Evolutionary conservation across 148 eudicot species (phyloP).

Genomic region (Vaccinium myrtillus): DNA sequence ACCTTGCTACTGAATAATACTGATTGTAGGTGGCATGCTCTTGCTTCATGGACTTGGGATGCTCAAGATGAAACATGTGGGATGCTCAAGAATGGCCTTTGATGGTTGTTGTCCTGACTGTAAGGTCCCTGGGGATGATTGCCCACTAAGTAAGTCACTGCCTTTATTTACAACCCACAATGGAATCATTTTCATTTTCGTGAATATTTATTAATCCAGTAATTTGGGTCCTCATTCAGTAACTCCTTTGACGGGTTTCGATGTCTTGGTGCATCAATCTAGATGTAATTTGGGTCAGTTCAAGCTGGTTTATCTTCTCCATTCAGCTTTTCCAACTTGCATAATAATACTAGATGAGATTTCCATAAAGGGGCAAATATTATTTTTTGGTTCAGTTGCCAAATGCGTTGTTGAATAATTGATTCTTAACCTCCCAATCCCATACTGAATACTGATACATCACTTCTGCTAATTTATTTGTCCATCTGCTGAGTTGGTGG

Average conservation of each 20-base stretch:
- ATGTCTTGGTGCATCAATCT: not conserved
- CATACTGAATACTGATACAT: not conserved
- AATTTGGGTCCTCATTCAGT: not conserved
- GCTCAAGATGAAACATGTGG: slow-evolving; percentile 98
- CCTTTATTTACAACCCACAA: not conserved
- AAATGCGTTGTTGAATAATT: not conserved
- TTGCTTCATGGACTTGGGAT: slow-evolving; percentile 99
- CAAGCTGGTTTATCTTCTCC: not conserved
- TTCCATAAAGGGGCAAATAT: not conserved
- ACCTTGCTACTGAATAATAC: too few species aligned
- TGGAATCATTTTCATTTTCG: not conserved
- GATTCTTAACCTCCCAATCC: not conserved
- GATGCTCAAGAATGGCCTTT: slow-evolving; percentile 95
- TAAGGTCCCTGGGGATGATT: slow-evolving; percentile 96
- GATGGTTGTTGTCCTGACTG: slow-evolving; percentile 99
- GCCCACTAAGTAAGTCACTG: slow-evolving; percentile 77
- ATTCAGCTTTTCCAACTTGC: not conserved
- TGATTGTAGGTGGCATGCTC: too few species aligned
- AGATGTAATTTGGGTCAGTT: not conserved
- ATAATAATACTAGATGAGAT: not conserved
- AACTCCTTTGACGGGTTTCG: slow-evolving; percentile 1
- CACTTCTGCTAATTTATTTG: not conserved
- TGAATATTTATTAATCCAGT: not conserved
- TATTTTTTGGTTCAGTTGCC: not conserved
- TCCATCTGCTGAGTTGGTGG: not conserved